phyloP scores from a whole-genome alignment of 257 asterid species.

The Lycium ferocissimum region DNA sequence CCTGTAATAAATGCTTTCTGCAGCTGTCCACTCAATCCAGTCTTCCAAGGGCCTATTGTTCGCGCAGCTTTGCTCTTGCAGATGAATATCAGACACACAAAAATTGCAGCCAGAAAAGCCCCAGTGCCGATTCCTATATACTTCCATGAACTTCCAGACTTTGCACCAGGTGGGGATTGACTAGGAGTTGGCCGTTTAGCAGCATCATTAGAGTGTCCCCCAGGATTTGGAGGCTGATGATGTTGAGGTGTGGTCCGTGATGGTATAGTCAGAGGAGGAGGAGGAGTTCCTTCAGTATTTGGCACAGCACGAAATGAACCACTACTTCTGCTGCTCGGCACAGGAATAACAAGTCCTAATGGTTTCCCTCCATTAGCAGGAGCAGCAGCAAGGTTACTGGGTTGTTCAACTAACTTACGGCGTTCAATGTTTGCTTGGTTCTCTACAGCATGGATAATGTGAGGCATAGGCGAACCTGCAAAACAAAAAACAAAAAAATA shows the following conservation, averaged over 20 bases:
- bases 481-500: background rate
- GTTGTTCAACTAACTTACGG: constrained; percentile 61
- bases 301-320: constrained; percentile 91
- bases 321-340: constrained; percentile 77
- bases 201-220: constrained; percentile 23
- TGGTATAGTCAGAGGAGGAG: constrained; percentile 37
- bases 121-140: constrained; percentile 52
- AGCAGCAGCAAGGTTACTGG: constrained; percentile 63
- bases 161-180: constrained; percentile 28
- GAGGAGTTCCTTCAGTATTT: constrained; percentile 44
- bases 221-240: constrained; percentile 35
- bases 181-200: constrained; percentile 36
- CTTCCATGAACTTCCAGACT: constrained; percentile 51
- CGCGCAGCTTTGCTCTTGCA: constrained; percentile 67
- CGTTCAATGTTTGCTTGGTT: constrained; percentile 44
- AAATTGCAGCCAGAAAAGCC: constrained; percentile 46
- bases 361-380: constrained; percentile 48
- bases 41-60: constrained; percentile 83
- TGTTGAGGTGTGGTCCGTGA: constrained; percentile 33
- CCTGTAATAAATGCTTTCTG: constrained; percentile 93
- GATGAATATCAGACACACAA: constrained; percentile 43
- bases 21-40: constrained; percentile 94
- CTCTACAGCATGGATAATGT: constrained; percentile 38
- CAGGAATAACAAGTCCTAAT: constrained; percentile 37
- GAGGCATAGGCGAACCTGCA: constrained; percentile 47